Base-by-base conservation (phyloP, 306 rosid species). In the Carpinus fangiana region DNA sequence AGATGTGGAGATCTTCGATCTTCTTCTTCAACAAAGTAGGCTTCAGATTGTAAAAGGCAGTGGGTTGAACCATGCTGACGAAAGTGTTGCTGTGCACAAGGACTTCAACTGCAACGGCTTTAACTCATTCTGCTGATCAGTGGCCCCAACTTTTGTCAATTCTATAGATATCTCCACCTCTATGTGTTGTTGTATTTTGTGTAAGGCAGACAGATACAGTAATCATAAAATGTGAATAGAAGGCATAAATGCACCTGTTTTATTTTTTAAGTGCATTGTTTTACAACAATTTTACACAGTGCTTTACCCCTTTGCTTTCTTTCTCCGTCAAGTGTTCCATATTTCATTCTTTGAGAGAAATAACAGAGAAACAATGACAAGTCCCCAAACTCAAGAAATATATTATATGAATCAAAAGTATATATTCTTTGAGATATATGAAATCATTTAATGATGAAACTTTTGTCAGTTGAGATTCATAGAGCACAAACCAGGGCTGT, bases 71-170 rank as follows among this genome's bases (percentile, higher is more conserved):
- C 81, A 85, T 73, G 85, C 69, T 48, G 89, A 77, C 50, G 85
- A 80, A 87, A 90, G 84, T 81, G 90, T 51, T 79, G 62, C 57
- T 77, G 80, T 83, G 59, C 85, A 84, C 72, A 89, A 86, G 81
- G 93, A 89, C 83, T 76, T 85, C 46, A 89, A 85, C 81, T 84
- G 73, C 84, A 92, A 89, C 79, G 90, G 91, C 70, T 94, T 79
- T 65, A 89, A 87, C 86, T 82, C 83, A 14, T 79, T 82, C 67
- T 79, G 82, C 84, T 89, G 65, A 81, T 73, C 76, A 71, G 14
- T 66, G 8, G 2, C 34, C 17, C 23, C 57, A 79, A 70, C 81
- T 82, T 45, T 21, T 76, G 82, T 80, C 73, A 76, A 79, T 66
- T 65, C 34, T 73, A 38, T 67, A 61, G 74, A 71, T 72, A 56